Evolutionary conservation across 139 green algal species (phyloP), one percentile per base, ranked within the genome.

Genomic region (Chlamydomonas schloesseri): DNA sequence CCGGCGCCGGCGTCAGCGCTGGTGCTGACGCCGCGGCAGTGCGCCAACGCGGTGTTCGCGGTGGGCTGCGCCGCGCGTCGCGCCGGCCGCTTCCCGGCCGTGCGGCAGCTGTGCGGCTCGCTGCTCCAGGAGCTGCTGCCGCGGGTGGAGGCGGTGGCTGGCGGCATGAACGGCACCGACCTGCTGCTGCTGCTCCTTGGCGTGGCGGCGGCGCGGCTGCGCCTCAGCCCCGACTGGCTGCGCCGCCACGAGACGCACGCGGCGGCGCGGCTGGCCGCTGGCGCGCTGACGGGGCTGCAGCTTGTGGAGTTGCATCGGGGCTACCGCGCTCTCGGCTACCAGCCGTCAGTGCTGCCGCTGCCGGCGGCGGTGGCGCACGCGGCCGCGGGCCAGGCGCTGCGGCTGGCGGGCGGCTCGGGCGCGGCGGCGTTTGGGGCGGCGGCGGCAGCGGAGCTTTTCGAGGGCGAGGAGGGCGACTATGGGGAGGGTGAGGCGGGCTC

Each of bases 1-100:
- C 23, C 57, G 34, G 34, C 29, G 37, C 24, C 75, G 34, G 21
- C 42, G 28, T 28, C 77, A 3, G 3, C 21, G 15, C 78, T 65
- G 46, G 64, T 42, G 46, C 78, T 84, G 42, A 84, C 62, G 8
- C 15, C 64, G 29, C 78, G 78, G 34, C 34, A 84, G 65, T 67
- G 62, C 37, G 78, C 29, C 64, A 84, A 84, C 31, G 78, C 78
- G 11, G n/a, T 84, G 21, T 84, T 67, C 62, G 78, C 78, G 60
- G 64, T 84, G 20, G 78, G 78, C 64, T 74, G 78, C 46, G 78
- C 69, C 28, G 64, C 42, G 29, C 62, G 68, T 8, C 50, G 37
- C 58, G 34, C 42, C 23, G 64, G 64, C 23, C 47, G 68, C 42
- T 47, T 33, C 62, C 18, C 29, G 14, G 11, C 14, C 18, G 37